phyloP scores from a whole-genome alignment of 2,329 filamentous ascomycete species.

The Juglanconis juglandina region DNA sequence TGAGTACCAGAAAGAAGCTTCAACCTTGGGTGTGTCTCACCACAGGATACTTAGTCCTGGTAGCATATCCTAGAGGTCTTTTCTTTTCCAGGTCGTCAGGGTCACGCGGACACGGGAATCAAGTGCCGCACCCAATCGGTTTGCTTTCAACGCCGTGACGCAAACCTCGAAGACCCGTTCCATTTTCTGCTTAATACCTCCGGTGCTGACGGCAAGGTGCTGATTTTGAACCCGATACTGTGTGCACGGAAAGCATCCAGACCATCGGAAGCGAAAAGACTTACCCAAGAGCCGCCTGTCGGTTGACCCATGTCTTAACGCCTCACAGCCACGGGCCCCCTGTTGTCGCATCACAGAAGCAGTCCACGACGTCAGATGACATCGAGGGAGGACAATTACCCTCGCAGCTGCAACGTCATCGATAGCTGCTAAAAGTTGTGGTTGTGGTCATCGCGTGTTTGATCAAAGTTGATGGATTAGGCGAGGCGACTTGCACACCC shows the following conservation, averaged over 20 bases:
- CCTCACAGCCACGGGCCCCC: background rate
- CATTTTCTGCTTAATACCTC: background rate
- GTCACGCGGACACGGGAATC: background rate
- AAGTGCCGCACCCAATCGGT: conserved; percentile 3
- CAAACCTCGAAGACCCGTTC: background rate
- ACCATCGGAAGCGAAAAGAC: background rate
- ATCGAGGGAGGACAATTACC: background rate
- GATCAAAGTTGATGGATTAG: too few relatives aligned
- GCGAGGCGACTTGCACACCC: too few relatives aligned
- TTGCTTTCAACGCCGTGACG: background rate
- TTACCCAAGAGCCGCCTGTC: conserved; percentile 7
- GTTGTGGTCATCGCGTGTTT: background rate
- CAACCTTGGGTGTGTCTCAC: background rate
- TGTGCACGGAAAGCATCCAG: background rate
- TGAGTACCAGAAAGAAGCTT: too few relatives aligned
- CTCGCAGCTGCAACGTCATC: background rate
- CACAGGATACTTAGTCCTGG: background rate
- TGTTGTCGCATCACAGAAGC: background rate
- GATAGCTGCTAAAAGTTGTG: background rate
- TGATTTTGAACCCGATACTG: background rate
- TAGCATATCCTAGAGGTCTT: background rate
- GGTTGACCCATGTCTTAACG: conserved; percentile 8
- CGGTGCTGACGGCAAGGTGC: background rate
- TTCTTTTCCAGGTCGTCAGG: background rate
- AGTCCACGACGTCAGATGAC: background rate